Evolutionary conservation across 176 grass and related monocot genomes (phyloP).

Genomic region (Bonia amplexicaulis): DNA sequence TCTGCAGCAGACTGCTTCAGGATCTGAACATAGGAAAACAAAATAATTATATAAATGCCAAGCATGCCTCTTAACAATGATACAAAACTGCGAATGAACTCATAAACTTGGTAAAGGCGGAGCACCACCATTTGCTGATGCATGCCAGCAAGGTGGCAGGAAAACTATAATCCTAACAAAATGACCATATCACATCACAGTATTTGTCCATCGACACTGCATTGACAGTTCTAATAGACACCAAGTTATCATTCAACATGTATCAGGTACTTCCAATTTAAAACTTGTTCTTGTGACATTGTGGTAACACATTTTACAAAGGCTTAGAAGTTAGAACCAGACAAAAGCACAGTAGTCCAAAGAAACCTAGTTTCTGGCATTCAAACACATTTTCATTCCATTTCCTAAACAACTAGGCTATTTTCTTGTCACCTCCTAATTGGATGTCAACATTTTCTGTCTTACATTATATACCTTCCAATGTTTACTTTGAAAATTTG

Average conservation of each 20-base stretch:
- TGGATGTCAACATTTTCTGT: background rate
- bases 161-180: background rate
- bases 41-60: constrained; percentile 2
- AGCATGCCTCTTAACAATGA: background rate
- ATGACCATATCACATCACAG: background rate
- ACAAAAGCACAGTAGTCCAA: background rate
- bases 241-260: background rate
- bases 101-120: too few species aligned
- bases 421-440: background rate
- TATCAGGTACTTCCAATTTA: background rate
- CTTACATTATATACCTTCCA: background rate
- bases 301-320: background rate
- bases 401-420: constrained; percentile 7
- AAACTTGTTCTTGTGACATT: background rate
- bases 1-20: constrained; percentile 61
- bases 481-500: background rate
- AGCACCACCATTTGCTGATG: constrained; percentile 4
- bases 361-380: background rate
- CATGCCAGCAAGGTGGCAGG: constrained; percentile 17
- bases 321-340: background rate
- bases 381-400: background rate
- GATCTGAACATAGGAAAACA: constrained; percentile 45
- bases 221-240: background rate
- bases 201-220: background rate
- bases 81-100: background rate